Conservation (phyloP, 2,329 filamentous ascomycete species). For the Lizonia empirigonia region DNA sequence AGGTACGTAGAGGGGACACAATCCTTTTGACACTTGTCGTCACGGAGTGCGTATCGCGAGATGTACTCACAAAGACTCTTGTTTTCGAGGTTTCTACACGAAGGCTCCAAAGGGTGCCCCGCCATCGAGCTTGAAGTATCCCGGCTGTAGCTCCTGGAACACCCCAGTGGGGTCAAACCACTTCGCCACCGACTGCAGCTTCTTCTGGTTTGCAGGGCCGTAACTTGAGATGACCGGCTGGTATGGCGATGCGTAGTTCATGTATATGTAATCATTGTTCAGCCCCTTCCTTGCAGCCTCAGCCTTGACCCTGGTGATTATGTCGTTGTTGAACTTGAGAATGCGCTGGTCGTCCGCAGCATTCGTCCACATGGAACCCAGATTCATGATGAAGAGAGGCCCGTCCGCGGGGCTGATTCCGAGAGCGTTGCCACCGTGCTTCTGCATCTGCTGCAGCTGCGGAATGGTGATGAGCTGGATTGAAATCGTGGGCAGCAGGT, state of each 20-base stretch:
- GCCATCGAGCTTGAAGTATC: constrained; percentile 32
- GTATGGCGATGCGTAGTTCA: constrained; percentile 55
- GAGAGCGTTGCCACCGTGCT: constrained; percentile 40
- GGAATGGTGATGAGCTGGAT: constrained; percentile 38
- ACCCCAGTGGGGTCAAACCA: constrained; percentile 25
- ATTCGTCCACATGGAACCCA: constrained; percentile 32
- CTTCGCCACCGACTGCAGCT: constrained; percentile 20
- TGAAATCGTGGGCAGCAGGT: constrained; percentile 23
- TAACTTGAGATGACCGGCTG: constrained; percentile 53
- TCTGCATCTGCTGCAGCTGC: constrained; percentile 31
- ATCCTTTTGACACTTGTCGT: no score
- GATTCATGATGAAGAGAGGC: constrained; percentile 30
- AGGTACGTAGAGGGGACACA: no score
- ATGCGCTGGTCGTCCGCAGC: constrained; percentile 31
- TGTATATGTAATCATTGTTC: constrained; percentile 46
- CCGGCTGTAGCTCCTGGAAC: constrained; percentile 30
- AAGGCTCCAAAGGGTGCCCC: constrained; percentile 23
- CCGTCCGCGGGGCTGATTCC: constrained; percentile 31
- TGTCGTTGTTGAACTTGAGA: constrained; percentile 27
- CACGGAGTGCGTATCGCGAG: no score
- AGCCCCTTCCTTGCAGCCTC: constrained; percentile 20
- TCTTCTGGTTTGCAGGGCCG: constrained; percentile 45
- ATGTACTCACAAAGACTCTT: no score
- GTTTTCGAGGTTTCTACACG: no score
- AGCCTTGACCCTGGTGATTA: constrained; percentile 18